Evolutionary conservation across 1,284 basidiomycete genomes (phyloP).

Genomic region (Cryptococcus sp.): DNA sequence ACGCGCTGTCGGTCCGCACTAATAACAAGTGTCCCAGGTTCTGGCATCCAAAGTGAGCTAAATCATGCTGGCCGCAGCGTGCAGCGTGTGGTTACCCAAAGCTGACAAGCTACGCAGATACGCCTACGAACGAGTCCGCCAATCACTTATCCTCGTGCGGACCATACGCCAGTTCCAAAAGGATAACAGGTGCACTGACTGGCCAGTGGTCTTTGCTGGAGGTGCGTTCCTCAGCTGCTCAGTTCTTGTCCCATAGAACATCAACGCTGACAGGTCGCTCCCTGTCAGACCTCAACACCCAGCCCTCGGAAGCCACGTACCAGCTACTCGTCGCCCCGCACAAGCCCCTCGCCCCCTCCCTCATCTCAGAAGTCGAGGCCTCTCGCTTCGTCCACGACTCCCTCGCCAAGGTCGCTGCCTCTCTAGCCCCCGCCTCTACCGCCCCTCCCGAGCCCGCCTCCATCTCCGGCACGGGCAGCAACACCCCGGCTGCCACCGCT

Average conservation of each 20-base stretch:
- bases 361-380: conserved; percentile 57
- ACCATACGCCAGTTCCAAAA: conserved; percentile 62
- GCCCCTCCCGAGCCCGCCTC: conserved; percentile 50
- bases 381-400: conserved; percentile 81
- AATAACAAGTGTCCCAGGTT: conserved; percentile 55
- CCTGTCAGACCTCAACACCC: conserved; percentile 81
- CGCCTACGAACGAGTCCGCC: conserved; percentile 79
- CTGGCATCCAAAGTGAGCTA: conserved; percentile 81
- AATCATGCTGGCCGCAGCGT: conserved; percentile 1
- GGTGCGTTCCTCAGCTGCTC: conserved; percentile 53
- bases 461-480: conserved; percentile 60
- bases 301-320: conserved; percentile 81
- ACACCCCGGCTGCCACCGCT: conserved; percentile 53
- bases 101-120: conserved; percentile 56
- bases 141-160: conserved; percentile 59
- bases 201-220: conserved; percentile 80
- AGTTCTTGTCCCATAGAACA: neutral
- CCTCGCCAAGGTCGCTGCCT: conserved; percentile 58
- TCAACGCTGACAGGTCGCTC: conserved; percentile 2
- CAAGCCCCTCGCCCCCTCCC: conserved; percentile 57
- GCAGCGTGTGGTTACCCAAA: neutral
- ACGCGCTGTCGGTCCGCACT: neutral
- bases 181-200: conserved; percentile 54
- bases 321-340: conserved; percentile 64
- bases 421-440: conserved; percentile 6